Evolutionary conservation across 2,329 filamentous ascomycete species (phyloP).

Genomic region (Colletotrichum paranaense): DNA sequence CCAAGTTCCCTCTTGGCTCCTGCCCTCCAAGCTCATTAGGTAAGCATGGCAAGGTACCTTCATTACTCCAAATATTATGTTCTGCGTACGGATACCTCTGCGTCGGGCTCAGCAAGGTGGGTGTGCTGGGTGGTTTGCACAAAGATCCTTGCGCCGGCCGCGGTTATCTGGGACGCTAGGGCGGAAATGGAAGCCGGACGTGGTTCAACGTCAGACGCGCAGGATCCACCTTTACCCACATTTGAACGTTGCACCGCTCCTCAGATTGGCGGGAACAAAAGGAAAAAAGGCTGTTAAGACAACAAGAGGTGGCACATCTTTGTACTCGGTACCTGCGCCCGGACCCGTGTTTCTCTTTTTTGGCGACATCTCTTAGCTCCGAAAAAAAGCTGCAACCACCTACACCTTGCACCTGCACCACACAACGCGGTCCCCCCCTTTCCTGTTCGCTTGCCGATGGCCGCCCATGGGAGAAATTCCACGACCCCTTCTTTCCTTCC

Average conservation of each 20-base stretch:
- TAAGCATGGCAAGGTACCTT: too few species aligned
- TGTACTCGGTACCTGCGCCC: slow-evolving; percentile 24
- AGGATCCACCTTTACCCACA: slow-evolving; percentile 1
- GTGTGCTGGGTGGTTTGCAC: slow-evolving; percentile 15
- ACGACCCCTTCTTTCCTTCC: slow-evolving; percentile 35
- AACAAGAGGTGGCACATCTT: not conserved
- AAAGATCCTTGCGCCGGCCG: slow-evolving; percentile 25
- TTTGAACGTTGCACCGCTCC: slow-evolving; percentile 8
- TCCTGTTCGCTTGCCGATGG: slow-evolving; percentile 18
- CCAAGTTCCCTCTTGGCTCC: not conserved
- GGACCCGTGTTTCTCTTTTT: slow-evolving; percentile 27
- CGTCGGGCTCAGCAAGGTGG: slow-evolving; percentile 2
- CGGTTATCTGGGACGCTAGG: slow-evolving; percentile 33
- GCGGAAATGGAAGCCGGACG: slow-evolving; percentile 23
- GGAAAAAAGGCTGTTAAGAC: not conserved
- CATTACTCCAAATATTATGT: too few species aligned
- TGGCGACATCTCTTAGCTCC: slow-evolving; percentile 2
- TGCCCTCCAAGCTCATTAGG: not conserved
- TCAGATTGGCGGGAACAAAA: not conserved
- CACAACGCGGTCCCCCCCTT: slow-evolving; percentile 20
- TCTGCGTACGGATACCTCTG: not conserved
- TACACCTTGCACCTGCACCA: not conserved
- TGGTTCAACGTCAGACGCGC: slow-evolving; percentile 33
- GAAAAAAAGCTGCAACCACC: not conserved
- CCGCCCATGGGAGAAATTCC: slow-evolving; percentile 13